Evolutionary conservation across 805 yeast species (phyloP), one percentile per base, ranked within the genome.

Genomic region (Metschnikowia bowlesiae): DNA sequence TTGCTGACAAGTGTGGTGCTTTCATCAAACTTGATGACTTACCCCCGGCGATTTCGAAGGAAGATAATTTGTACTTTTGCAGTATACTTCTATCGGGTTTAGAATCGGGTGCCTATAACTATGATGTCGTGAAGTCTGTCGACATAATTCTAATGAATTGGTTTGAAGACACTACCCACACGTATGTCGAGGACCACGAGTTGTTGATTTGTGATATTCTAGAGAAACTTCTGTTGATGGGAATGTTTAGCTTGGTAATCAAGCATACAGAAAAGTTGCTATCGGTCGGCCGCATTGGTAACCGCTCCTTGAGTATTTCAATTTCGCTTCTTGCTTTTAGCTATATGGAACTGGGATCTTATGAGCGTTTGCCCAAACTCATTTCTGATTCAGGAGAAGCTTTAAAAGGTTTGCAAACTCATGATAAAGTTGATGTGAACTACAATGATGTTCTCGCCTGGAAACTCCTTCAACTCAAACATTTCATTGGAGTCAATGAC

Each of bases 391-490:
- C 54, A 6, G 60, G 59, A 5, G 31, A 35, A 8, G 35, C 39
- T n/a, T 46, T 46, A 44, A 55, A 48, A 32, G 11, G 39, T n/a
- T 22, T 41, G 8, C 40, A 37, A 26, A 14, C 44, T 10, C 14
- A 36, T n/a, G 39, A n/a, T 13, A 26, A 44, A 8, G 18, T 44
- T 14, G 26, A 31, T 26, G 28, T 53, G 32, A 38, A 47, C 28
- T 47, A 33, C 11, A 47, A 53, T 10, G 61, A 60, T 16, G 53
- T 67, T 2, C 42, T 65, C 34, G 50, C 51, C 30, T 66, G 64
- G 54, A 68, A 66, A 50, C 46, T 69, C 37, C 45, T 64, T 9
- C 75, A 69, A 50, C 56, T 73, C 6, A 66, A 69, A 28, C 60
- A 61, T 44, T 58, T 53, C 28, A 38, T 69, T 6, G n/a, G 52